These are phyloP conservation scores for Dryas octopetala DNA, from an alignment of 306 rosid species.

Conservation along the genomic window DNA sequence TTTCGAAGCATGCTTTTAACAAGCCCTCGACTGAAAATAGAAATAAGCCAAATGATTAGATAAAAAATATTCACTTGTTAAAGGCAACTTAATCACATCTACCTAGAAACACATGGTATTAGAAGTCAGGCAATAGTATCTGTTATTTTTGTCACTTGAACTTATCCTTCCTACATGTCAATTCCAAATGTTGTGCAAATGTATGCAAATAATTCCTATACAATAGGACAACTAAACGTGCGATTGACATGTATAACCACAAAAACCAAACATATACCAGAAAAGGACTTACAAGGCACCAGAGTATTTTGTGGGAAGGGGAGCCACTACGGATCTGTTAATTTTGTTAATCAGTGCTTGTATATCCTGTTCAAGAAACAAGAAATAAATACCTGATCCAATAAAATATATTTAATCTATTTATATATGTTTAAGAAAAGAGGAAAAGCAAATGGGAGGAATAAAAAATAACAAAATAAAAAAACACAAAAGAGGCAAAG, in stretches of 20 bases:
- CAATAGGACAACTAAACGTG: not conserved
- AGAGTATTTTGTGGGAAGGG: slow-evolving; percentile 89
- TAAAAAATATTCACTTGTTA: slow-evolving; percentile 16
- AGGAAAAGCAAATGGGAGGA: not conserved
- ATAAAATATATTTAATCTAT: too few species aligned
- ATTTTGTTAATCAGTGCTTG: slow-evolving; percentile 95
- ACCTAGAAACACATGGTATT: not conserved
- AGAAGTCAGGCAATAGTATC: not conserved
- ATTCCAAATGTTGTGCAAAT: not conserved
- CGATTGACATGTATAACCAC: not conserved
- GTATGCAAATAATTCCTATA: not conserved
- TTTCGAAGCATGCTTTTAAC: slow-evolving; percentile 98
- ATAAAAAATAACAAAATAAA: not conserved
- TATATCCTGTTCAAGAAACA: slow-evolving; percentile 78
- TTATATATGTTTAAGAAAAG: too few species aligned
- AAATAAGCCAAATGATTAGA: slow-evolving; percentile 29
- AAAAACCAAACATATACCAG: not conserved
- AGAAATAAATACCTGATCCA: too few species aligned
- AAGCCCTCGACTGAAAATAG: slow-evolving; percentile 80
- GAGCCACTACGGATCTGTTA: slow-evolving; percentile 93
- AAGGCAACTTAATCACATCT: not conserved
- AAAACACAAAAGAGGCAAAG: not conserved
- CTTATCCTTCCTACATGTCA: not conserved
- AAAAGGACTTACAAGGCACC: slow-evolving; percentile 76
- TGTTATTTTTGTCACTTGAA: not conserved